Conservation (phyloP, 1,284 basidiomycete species). For the Rhodotorula sp. region DNA sequence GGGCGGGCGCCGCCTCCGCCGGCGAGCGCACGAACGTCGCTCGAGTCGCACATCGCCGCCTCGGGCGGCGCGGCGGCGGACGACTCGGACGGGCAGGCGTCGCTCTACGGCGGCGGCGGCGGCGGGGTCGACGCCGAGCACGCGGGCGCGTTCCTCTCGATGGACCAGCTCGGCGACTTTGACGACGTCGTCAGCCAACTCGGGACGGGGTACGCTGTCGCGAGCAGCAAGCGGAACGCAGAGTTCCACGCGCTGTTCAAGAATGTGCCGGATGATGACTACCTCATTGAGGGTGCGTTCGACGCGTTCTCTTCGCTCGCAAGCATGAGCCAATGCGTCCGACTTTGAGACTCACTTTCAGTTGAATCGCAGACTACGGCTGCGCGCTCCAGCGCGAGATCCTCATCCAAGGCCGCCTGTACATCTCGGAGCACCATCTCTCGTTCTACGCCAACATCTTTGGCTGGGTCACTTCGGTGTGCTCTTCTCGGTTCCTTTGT, state of each 20-base stretch:
- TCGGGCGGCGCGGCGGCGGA: neutral
- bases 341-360: neutral
- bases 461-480: constrained; percentile 94
- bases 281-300: constrained; percentile 78
- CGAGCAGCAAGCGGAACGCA: constrained; percentile 88
- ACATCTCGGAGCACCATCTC: constrained; percentile 96
- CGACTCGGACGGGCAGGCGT: neutral
- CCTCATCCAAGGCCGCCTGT: constrained; percentile 90
- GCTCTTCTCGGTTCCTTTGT: neutral
- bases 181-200: constrained; percentile 41
- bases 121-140: no score
- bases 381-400: constrained; percentile 96
- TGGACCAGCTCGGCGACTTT: constrained; percentile 39
- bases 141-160: constrained; percentile 21
- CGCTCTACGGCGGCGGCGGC: neutral
- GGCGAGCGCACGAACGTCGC: constrained; percentile 15
- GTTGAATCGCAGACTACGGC: constrained; percentile 75
- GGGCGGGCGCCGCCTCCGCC: neutral
- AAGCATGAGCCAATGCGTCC: neutral
- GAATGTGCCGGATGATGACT: constrained; percentile 87
- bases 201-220: constrained; percentile 74
- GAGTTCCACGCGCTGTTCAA: constrained; percentile 94
- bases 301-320: neutral
- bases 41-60: constrained; percentile 14
- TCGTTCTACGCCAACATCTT: constrained; percentile 99